Base-by-base conservation (phyloP, 768 basidiomycete species). In the Boletus reticuloceps region DNA sequence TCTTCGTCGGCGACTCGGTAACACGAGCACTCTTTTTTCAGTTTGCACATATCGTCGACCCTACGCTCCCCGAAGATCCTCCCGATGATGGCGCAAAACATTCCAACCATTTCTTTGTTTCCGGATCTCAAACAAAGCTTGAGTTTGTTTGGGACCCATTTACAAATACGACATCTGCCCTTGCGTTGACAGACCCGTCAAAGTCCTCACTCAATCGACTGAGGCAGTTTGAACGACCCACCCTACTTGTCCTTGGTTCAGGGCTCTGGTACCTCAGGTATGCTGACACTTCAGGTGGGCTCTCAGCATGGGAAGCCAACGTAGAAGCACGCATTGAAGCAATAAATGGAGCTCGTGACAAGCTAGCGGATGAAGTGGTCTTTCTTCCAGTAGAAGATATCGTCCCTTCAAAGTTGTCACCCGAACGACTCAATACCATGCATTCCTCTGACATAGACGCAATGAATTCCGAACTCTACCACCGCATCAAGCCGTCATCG, bases 251-350 rank as follows among this genome's bases (percentile, higher is more conserved):
- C 11, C 68, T 97, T 16, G 94, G 94, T 11, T 85, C 89, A 14
- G 94, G 94, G 0, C 74, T 96, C 37, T 95, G 94, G 94, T 92
- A 92, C 68, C 80, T 97, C 42, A 84, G 91, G 22, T 85, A 94
- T 68, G 76, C 85, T 1, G 74, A 82, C 36, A 60, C 74, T 17
- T 89, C 90, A 1, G 89, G 91, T 22, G 91, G 91, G 5, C 75
- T 94, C 39, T 73, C 85, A 31, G 77, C 84, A 1, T 97, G 92
- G 91, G 88, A 89, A 62, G 76, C 77, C 25, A 87, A 80, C 61
- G 84, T 91, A 58, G 88, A 92, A 61, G 63, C 72, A 9, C 77
- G 85, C n/a, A 80, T 95, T 31, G 72, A 75, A 40, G 62, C 75
- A 13, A 74, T 89, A 31, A 57, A 73, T 12, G 64, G 70, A 14